Conservation (phyloP, 139 green algal species). For the Tetradesmus lagerheimii region DNA sequence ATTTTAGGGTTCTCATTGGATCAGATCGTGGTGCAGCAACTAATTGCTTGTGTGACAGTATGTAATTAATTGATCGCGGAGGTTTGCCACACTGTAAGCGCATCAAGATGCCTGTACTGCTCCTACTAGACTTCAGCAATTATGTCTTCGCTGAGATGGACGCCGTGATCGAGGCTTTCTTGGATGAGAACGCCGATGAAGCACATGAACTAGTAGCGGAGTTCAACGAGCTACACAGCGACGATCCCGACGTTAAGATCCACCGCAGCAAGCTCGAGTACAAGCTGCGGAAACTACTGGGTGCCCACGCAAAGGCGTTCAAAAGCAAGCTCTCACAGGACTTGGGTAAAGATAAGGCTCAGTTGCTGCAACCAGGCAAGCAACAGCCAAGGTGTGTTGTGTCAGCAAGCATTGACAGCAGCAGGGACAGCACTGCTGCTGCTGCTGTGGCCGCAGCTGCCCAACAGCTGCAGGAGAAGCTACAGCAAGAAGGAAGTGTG, state of each 20-base stretch:
- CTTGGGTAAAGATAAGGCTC: neutral
- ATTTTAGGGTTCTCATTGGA: too few species aligned
- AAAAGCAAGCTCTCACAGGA: neutral
- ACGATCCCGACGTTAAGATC: neutral
- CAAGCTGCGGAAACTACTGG: neutral
- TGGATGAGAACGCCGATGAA: neutral
- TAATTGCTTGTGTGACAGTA: too few species aligned
- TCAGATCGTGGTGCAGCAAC: too few species aligned
- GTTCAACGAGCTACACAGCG: conserved; percentile 3
- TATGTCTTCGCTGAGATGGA: conserved; percentile 32
- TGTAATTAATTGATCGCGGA: too few species aligned
- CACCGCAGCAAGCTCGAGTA: neutral
- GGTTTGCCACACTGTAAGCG: neutral
- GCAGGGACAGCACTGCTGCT: neutral
- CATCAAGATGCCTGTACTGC: neutral
- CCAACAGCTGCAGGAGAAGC: neutral
- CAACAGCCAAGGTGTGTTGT: neutral
- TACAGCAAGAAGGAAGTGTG: neutral
- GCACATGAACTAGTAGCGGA: neutral
- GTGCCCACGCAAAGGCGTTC: neutral
- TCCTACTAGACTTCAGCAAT: conserved; percentile 13
- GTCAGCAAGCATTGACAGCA: neutral
- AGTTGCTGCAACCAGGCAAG: neutral
- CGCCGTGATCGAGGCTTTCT: neutral
- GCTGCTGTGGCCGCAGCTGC: neutral